Conservation (phyloP, 2,329 filamentous ascomycete species). For the Amesomyces nigricolor region DNA sequence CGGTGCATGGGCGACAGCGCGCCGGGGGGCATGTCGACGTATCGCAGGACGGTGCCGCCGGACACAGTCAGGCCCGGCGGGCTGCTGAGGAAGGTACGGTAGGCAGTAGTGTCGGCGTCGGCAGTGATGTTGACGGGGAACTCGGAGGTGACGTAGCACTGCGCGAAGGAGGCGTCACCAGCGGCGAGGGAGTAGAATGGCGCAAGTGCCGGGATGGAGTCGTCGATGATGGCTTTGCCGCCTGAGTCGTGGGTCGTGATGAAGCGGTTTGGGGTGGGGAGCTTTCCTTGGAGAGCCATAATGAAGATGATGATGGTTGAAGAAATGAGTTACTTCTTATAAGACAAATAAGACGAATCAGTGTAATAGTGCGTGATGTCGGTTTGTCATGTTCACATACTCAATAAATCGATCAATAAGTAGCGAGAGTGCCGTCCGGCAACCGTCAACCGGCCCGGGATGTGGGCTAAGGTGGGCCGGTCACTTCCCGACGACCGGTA, state of each 20-base stretch:
- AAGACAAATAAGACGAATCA: too few species aligned
- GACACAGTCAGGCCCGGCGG: background rate
- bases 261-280: constrained; percentile 3
- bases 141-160: background rate
- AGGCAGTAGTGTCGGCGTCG: constrained; percentile 4
- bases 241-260: constrained; percentile 3
- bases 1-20: constrained; percentile 15
- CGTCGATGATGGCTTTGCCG: constrained; percentile 4
- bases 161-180: background rate
- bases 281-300: constrained; percentile 5
- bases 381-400: background rate
- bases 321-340: background rate
- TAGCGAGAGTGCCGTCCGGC: background rate
- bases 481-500: background rate
- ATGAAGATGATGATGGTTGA: background rate
- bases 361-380: background rate
- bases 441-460: constrained; percentile 9
- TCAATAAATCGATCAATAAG: too few species aligned
- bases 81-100: background rate
- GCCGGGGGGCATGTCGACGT: constrained; percentile 8
- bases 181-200: constrained; percentile 4
- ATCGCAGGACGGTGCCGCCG: constrained; percentile 3
- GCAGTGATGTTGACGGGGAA: constrained; percentile 2
- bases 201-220: background rate
- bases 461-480: constrained; percentile 5